A percentile compares a stretch with the other conserved stretches of the same genome.
These are phyloP conservation scores for Hyaloscypha finlandica DNA, from an alignment of 495 filamentous ascomycete genomes.

Conservation along the genomic window DNA sequence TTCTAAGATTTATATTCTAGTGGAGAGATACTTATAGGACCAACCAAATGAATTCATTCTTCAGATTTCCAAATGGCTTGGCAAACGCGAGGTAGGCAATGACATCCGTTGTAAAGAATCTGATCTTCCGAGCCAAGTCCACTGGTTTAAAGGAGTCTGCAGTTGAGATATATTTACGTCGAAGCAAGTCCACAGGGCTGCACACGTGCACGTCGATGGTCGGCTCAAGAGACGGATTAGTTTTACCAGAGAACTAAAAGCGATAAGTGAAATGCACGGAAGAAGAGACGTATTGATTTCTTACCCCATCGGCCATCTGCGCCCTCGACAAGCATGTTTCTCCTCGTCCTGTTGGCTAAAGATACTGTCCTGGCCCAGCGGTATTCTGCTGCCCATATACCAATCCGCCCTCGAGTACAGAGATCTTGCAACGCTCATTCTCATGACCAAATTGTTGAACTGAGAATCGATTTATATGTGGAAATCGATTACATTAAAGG, in stretches of 20 bases:
- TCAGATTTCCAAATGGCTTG: conserved; percentile 42
- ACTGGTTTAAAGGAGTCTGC: conserved; percentile 33
- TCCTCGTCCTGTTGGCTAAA: conserved; percentile 44
- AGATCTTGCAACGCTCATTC: conserved; percentile 41
- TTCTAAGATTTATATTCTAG: conserved; percentile 1
- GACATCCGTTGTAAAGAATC: conserved; percentile 51
- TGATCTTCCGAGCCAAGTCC: conserved; percentile 43
- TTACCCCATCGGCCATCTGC: conserved; percentile 43
- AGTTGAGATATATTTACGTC: conserved; percentile 37
- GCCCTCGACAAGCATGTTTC: conserved; percentile 37
- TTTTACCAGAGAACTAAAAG: conserved; percentile 43
- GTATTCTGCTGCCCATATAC: conserved; percentile 32
- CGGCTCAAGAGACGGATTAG: conserved; percentile 33
- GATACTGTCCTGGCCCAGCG: conserved; percentile 40
- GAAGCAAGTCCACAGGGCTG: conserved; percentile 36
- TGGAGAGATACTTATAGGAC: not conserved
- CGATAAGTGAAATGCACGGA: conserved; percentile 30
- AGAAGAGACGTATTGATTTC: conserved; percentile 9
- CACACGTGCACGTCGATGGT: conserved; percentile 36
- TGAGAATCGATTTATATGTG: no score
- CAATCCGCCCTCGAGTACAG: conserved; percentile 35
- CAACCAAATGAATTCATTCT: conserved; percentile 38
- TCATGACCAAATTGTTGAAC: conserved; percentile 31
- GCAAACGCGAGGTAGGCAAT: conserved; percentile 47
- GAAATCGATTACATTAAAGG: no score